Percentiles rank a stretch among this genome's conserved stretches.
phyloP scores from a whole-genome alignment of 2,329 filamentous ascomycete species.

The Hymenoscyphus infarciens region DNA sequence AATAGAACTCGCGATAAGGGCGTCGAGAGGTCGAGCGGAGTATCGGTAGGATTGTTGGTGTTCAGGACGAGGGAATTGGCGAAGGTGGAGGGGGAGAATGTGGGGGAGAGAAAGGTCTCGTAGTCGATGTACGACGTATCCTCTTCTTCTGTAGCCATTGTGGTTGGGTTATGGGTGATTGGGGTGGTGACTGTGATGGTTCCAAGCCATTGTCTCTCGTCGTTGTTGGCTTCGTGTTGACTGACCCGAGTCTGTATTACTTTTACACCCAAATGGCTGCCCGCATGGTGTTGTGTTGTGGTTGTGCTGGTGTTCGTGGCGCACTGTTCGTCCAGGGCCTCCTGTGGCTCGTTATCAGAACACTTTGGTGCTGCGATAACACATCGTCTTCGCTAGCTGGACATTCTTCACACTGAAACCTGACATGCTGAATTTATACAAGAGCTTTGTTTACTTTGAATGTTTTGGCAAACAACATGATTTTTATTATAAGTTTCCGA shows the following conservation, averaged over 20 bases:
- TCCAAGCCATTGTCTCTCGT: constrained; percentile 16
- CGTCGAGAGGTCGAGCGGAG: constrained; percentile 87
- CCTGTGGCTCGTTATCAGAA: constrained; percentile 5
- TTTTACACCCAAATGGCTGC: neutral
- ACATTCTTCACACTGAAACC: constrained; percentile 5
- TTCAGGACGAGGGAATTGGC: constrained; percentile 84
- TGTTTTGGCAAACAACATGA: neutral
- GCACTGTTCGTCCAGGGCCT: neutral
- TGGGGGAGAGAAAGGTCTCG: constrained; percentile 79
- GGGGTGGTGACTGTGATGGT: neutral
- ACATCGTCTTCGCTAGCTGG: neutral
- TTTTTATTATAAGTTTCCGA: neutral
- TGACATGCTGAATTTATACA: neutral
- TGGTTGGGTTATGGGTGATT: constrained; percentile 12
- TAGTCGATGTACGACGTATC: constrained; percentile 92
- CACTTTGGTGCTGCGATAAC: neutral
- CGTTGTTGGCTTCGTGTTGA: neutral
- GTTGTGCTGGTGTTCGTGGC: constrained; percentile 2
- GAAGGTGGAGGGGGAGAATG: constrained; percentile 77
- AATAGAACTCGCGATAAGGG: constrained; percentile 91
- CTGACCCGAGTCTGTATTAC: neutral
- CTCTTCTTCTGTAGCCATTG: constrained; percentile 38
- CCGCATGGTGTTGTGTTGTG: constrained; percentile 4
- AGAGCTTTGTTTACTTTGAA: neutral
- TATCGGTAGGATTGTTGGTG: constrained; percentile 90